A percentile compares a stretch with the other conserved stretches of the same genome.
These are phyloP conservation scores for Diddensiella transvaalensis DNA, from an alignment of 805 yeast species.

Conservation along the genomic window DNA sequence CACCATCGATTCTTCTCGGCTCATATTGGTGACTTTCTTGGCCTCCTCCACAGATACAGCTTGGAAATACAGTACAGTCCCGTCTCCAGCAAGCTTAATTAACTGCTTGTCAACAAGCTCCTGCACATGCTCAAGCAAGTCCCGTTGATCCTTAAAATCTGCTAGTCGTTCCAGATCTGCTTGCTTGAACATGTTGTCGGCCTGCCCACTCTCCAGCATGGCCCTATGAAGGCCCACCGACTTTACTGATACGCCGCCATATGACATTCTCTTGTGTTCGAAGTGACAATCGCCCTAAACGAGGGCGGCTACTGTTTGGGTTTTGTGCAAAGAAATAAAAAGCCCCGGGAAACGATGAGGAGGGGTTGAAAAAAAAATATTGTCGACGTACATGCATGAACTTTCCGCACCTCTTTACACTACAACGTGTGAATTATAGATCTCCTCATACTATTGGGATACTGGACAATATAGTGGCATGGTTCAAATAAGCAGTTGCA, in stretches of 20 bases:
- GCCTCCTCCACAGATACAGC: slow-evolving; percentile 75
- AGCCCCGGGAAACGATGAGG: too few relatives aligned
- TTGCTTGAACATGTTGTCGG: slow-evolving; percentile 58
- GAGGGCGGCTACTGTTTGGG: too few relatives aligned
- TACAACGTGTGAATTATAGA: not conserved
- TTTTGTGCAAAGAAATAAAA: too few relatives aligned
- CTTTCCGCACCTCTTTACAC: too few relatives aligned
- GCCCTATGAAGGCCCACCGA: slow-evolving; percentile 54
- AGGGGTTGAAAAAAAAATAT: too few relatives aligned
- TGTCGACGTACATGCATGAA: too few relatives aligned
- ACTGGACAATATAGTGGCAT: not conserved
- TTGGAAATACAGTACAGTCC: slow-evolving; percentile 56
- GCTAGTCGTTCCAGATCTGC: slow-evolving; percentile 57
- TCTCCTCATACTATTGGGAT: not conserved
- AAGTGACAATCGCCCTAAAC: too few relatives aligned
- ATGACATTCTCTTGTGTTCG: too few relatives aligned
- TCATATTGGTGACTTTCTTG: slow-evolving; percentile 67
- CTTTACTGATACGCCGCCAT: slow-evolving; percentile 18
- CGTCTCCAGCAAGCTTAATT: slow-evolving; percentile 65
- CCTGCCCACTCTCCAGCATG: slow-evolving; percentile 49
- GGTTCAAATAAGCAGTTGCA: too few relatives aligned
- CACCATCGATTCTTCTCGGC: slow-evolving; percentile 83
- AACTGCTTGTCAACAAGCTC: slow-evolving; percentile 52
- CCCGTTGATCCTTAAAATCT: slow-evolving; percentile 40
- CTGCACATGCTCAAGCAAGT: slow-evolving; percentile 44